A percentile compares a stretch with the other conserved stretches of the same genome.
phyloP scores from a whole-genome alignment of 2,329 filamentous ascomycete species.

The Corynespora cassiicola region DNA sequence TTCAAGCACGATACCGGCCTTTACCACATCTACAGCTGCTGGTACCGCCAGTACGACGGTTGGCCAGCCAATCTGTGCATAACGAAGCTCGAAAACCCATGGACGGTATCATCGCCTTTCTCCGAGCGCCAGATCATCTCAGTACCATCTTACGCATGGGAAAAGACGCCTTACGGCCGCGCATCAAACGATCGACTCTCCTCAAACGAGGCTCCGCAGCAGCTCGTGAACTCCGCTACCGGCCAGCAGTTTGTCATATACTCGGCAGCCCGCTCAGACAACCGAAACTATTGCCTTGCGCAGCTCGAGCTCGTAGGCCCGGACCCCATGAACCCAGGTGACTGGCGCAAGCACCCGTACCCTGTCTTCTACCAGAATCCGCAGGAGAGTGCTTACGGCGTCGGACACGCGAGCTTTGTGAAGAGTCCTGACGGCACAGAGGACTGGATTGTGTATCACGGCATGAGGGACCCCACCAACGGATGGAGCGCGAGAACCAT shows the following conservation, averaged over 20 bases:
- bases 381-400: slow-evolving; percentile 52
- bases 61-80: slow-evolving; percentile 63
- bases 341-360: slow-evolving; percentile 56
- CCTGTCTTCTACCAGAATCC: slow-evolving; percentile 59
- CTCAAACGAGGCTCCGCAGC: slow-evolving; percentile 59
- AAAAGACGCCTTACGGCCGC: slow-evolving; percentile 59
- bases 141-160: slow-evolving; percentile 56
- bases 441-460: slow-evolving; percentile 62
- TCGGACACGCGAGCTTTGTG: slow-evolving; percentile 59
- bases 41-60: slow-evolving; percentile 52
- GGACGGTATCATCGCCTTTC: slow-evolving; percentile 54
- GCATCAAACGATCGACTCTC: slow-evolving; percentile 53
- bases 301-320: slow-evolving; percentile 57
- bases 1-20: slow-evolving; percentile 50
- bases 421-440: slow-evolving; percentile 56
- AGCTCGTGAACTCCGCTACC: slow-evolving; percentile 55
- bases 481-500: slow-evolving; percentile 58
- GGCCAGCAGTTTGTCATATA: slow-evolving; percentile 58
- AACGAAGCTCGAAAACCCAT: slow-evolving; percentile 56
- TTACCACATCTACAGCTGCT: slow-evolving; percentile 50
- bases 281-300: slow-evolving; percentile 60
- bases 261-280: slow-evolving; percentile 58
- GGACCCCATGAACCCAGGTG: slow-evolving; percentile 56
- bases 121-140: slow-evolving; percentile 56
- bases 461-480: slow-evolving; percentile 55